A percentile compares a stretch with the other conserved stretches of the same genome.
Conservation (phyloP, 352 stramenopile genomes). For the Globisporangium viniferum region DNA sequence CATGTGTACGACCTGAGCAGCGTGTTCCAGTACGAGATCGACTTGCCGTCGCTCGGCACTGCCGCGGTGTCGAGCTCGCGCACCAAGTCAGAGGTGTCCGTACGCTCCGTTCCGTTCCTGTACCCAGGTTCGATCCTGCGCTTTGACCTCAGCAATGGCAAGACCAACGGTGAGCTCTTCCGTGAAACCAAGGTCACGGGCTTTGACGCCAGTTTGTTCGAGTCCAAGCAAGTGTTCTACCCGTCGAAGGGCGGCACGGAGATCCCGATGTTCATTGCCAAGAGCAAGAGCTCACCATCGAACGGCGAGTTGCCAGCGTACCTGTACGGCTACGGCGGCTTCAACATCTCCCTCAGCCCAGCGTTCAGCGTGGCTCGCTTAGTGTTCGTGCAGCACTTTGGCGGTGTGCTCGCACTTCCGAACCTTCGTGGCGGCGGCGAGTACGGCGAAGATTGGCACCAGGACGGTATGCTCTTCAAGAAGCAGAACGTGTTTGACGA, state of each 20-base stretch:
- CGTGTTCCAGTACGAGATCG: no score
- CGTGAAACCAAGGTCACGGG: constrained; percentile 79
- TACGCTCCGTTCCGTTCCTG: constrained; percentile 86
- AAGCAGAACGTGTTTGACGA: constrained; percentile 95
- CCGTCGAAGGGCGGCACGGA: constrained; percentile 92
- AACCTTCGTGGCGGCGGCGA: constrained; percentile 94
- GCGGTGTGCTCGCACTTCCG: constrained; percentile 89
- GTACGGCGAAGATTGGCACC: constrained; percentile 90
- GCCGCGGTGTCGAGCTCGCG: no score
- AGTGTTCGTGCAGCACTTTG: constrained; percentile 90
- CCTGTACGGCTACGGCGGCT: constrained; percentile 94
- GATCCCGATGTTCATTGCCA: constrained; percentile 95
- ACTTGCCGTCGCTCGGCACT: no score
- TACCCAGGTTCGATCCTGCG: constrained; percentile 80
- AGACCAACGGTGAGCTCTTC: constrained; percentile 47
- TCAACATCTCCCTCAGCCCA: constrained; percentile 93
- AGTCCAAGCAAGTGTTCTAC: constrained; percentile 86
- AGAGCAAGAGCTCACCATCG: constrained; percentile 65
- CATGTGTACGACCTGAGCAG: no score
- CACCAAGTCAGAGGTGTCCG: constrained; percentile 34
- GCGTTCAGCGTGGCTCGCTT: constrained; percentile 85
- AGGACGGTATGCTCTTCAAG: constrained; percentile 92
- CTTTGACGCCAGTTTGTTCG: constrained; percentile 76
- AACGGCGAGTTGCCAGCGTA: constrained; percentile 89
- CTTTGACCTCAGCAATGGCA: constrained; percentile 46